Evolutionary conservation across 345 rosid genomes (phyloP), one percentile per base, ranked within the genome.

Genomic region (Syzygium aqueum): DNA sequence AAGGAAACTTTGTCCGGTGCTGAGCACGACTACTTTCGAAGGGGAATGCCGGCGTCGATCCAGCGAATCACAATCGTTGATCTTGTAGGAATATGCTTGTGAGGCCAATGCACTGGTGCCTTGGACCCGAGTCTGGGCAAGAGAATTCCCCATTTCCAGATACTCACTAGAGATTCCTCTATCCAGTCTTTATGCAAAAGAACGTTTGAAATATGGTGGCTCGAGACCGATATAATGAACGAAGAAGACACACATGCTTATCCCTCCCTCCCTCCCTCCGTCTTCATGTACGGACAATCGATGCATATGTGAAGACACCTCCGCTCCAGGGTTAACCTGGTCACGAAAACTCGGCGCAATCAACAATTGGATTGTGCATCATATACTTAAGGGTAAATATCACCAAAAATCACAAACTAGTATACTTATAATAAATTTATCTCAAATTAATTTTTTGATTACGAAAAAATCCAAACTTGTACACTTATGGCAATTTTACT

Each of bases 41-140:
- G 9, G 33, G 7, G 73, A 30, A 67, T 8, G 5, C 11, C 12
- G 6, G 17, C 0, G 1, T 8, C 5, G 22, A 15, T 9, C 3
- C 6, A 8, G 19, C 2, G 43, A 16, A 65, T 30, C 23, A 19
- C 22, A 8, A 15, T 22, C 43, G 10, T 30, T 65, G 78, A 16
- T 65, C 77, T 65, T 5, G 5, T 28, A 28, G 19, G 19, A 65
- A 65, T 65, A 3, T 22, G 3, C 17, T 3, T 1, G 22, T 0
- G 2, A 19, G 40, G 21, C 43, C 43, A 8, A 13, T 11, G 7
- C 37, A 7, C 16, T 0, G 19, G 27, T 57, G 25, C 65, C 65
- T 6, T 57, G 6, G 73, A 63, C 19, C 37, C 19, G 2, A 16
- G 77, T 30, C 77, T 11, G 3, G 11, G 22, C 11, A 30, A 3